Evolutionary conservation across 345 rosid species (phyloP), one percentile per base, ranked within the genome.

Genomic region (Arabidopsis arenosa): DNA sequence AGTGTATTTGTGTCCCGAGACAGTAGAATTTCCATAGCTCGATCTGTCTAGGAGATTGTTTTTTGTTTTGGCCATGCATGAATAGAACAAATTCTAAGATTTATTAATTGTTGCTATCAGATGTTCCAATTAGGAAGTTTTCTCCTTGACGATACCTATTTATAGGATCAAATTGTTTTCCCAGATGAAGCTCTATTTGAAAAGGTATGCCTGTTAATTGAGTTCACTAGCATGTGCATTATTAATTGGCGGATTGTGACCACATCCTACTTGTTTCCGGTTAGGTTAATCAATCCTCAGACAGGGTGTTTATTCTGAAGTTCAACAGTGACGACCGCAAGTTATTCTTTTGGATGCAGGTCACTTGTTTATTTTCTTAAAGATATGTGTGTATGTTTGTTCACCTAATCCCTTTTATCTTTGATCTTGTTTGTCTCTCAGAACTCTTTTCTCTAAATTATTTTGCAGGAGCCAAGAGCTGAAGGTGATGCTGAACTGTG

Each of bases 311-410:
- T 81, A 89, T 95, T 67, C 77, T 95, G 58, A 92, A 92, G 84
- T 95, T 95, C 83, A 89, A 84, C 77, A 83, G 90, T 12, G 97
- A 95, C 66, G 89, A 92, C 64, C 82, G 97, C 57, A 95, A 90
- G 83, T 87, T 86, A 73, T 95, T 95, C 86, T 84, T 92, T 17
- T 92, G 97, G 99, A 84, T 92, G 97, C 99, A 95, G 95, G 99
- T 88, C 15, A 36, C 33, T 66, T 37, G 12, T 75, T 70, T 60
- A 15, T 41, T 66, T 48, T n/a, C 54, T 68, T 44, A 6, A 28
- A 51, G 26, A 48, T 40, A 15, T n/a, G 6, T 63, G 9, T 76
- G 47, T n/a, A 35, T 59, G 43, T 66, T 5, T 53, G 52, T 49
- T 80, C 56, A 51, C 26, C 41, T 43, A 33, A 52, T 76, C n/a